Evolutionary conservation across 805 yeast genomes (phyloP).

Genomic region (Pachysolen tannophilus): DNA sequence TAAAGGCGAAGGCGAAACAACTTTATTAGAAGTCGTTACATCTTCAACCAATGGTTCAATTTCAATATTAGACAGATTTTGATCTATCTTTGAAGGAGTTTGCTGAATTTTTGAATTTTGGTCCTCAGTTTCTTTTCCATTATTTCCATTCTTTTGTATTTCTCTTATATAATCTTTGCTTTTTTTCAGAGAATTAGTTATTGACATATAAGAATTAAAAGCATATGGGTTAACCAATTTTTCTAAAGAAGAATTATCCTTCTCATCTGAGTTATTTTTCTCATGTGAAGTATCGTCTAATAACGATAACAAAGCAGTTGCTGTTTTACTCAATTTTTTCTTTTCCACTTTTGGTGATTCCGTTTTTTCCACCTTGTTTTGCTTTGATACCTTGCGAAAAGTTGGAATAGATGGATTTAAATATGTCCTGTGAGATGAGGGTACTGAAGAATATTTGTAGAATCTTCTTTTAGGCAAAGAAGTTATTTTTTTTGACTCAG

Average conservation of each 20-base stretch:
- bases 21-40: too few species aligned
- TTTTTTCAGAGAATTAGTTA: too few species aligned
- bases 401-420: conserved; percentile 19
- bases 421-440: conserved; percentile 19
- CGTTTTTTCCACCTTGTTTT: conserved; percentile 8
- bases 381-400: conserved; percentile 8
- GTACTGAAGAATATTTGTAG: conserved; percentile 18
- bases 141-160: too few species aligned
- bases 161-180: too few species aligned
- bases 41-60: too few species aligned
- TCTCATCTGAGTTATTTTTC: not conserved
- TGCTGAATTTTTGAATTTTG: too few species aligned
- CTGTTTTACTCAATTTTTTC: conserved; percentile 19
- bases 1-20: too few species aligned
- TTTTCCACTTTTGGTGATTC: conserved; percentile 10
- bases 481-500: too few species aligned
- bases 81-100: too few species aligned
- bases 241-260: not conserved
- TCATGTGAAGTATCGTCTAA: conserved; percentile 9
- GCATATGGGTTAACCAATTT: conserved; percentile 7
- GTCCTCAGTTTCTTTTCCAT: too few species aligned
- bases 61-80: too few species aligned
- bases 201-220: too few species aligned
- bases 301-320: conserved; percentile 16
- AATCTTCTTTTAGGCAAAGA: conserved; percentile 18